Percentiles rank a stretch among this genome's conserved stretches.
phyloP scores from a whole-genome alignment of 257 asterid genomes.

The Solanum chiquidenum region DNA sequence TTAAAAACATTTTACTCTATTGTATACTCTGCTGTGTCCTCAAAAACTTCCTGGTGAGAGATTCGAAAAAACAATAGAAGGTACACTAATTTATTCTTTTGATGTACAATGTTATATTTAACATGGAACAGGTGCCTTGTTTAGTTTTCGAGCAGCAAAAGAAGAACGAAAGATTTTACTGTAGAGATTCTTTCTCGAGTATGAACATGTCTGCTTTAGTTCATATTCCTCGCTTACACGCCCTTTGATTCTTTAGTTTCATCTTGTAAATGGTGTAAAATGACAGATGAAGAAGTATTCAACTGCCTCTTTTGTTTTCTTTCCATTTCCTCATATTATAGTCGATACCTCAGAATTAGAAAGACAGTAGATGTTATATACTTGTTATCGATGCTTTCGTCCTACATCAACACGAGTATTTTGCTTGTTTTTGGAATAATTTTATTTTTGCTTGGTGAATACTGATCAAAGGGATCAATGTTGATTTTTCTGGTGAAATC shows the following conservation, averaged over 20 bases:
- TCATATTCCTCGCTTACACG: not conserved
- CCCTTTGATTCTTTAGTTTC: slow-evolving; percentile 3
- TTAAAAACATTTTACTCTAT: slow-evolving; percentile 9
- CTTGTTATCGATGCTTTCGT: not conserved
- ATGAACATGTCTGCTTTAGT: slow-evolving; percentile 3
- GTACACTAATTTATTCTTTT: slow-evolving; percentile 29
- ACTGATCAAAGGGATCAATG: not conserved
- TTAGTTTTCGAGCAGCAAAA: slow-evolving; percentile 17
- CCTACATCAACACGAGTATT: not conserved
- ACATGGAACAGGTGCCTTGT: slow-evolving; percentile 15
- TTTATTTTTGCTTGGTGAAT: not conserved
- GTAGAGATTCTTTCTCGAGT: slow-evolving; percentile 24
- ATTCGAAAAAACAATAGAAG: slow-evolving; percentile 9
- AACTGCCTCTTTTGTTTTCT: not conserved
- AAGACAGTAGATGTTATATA: not conserved
- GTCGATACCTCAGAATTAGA: not conserved
- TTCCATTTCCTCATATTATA: not conserved
- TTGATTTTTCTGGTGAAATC: not conserved
- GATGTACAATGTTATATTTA: slow-evolving; percentile 1
- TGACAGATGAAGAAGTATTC: slow-evolving; percentile 6
- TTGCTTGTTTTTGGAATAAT: not conserved
- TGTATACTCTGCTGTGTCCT: slow-evolving; percentile 21
- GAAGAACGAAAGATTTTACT: slow-evolving; percentile 2
- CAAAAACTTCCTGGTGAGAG: not conserved
- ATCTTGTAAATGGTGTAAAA: slow-evolving; percentile 26